A percentile compares a stretch with the other conserved stretches of the same genome.
phyloP scores from a whole-genome alignment of 2,329 filamentous ascomycete species.

The Botrytis aclada region DNA sequence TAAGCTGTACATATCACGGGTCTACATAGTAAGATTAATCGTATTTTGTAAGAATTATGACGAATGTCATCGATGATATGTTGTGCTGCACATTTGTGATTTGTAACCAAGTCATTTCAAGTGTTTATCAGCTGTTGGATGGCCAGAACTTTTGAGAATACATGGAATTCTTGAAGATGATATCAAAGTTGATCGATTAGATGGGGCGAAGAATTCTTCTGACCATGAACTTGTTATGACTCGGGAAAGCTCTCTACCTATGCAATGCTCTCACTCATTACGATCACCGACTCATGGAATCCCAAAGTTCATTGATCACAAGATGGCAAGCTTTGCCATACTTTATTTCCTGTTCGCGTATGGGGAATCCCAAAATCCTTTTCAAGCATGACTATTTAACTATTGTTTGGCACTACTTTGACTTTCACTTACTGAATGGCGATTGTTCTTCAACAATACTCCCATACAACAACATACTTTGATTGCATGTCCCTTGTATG shows the following conservation, averaged over 20 bases:
- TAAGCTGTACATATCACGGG: neutral
- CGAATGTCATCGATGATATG: neutral
- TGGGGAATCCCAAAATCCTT: neutral
- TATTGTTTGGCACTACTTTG: neutral
- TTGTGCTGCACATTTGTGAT: neutral
- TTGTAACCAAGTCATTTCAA: neutral
- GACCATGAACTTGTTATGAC: neutral
- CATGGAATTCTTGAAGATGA: neutral
- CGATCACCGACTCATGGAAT: neutral
- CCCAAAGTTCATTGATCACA: neutral
- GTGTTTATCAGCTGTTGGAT: neutral
- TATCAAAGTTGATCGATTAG: neutral
- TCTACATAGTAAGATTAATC: neutral
- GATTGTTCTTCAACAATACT: neutral
- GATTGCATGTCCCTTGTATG: neutral
- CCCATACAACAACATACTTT: neutral
- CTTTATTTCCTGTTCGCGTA: neutral
- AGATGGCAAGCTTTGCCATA: neutral
- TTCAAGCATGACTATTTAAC: neutral
- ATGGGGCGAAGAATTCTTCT: neutral
- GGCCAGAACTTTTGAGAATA: neutral
- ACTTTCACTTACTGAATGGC: neutral
- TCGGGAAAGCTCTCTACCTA: neutral
- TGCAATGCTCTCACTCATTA: neutral
- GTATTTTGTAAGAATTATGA: neutral